Evolutionary conservation across 1,284 basidiomycete species (phyloP).

Genomic region (Abortiporus biennis): DNA sequence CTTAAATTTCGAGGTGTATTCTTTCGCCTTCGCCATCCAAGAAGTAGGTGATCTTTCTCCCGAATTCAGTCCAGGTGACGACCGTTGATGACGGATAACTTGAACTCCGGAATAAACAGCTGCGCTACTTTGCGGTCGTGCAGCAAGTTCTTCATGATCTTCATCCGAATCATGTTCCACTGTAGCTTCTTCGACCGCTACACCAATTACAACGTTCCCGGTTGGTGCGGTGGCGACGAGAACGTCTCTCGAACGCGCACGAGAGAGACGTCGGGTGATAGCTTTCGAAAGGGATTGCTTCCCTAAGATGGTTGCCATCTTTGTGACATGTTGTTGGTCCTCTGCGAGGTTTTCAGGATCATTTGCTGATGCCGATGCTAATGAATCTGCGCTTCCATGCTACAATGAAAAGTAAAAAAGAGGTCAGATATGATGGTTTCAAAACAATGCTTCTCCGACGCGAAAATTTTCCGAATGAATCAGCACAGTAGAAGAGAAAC

Average conservation of each 20-base stretch:
- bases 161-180: slow-evolving; percentile 30
- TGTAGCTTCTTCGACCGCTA: slow-evolving; percentile 55
- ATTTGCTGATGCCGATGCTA: slow-evolving; percentile 37
- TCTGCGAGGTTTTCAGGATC: slow-evolving; percentile 27
- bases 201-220: slow-evolving; percentile 42
- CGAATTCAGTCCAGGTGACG: slow-evolving; percentile 28
- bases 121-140: slow-evolving; percentile 11
- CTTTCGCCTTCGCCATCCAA: slow-evolving; percentile 45
- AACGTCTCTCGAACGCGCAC: slow-evolving; percentile 27
- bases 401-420: slow-evolving; percentile 18
- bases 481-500: too few species aligned
- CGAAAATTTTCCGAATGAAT: not conserved
- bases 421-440: slow-evolving; percentile 4
- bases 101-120: slow-evolving; percentile 32
- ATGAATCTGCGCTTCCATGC: slow-evolving; percentile 45
- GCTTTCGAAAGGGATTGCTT: slow-evolving; percentile 44
- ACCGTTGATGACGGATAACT: slow-evolving; percentile 32
- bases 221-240: slow-evolving; percentile 11
- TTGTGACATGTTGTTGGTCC: slow-evolving; percentile 48
- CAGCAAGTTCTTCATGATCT: slow-evolving; percentile 15
- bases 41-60: slow-evolving; percentile 21
- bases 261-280: slow-evolving; percentile 47
- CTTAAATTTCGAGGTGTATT: slow-evolving; percentile 42
- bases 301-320: slow-evolving; percentile 49
- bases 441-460: too few species aligned